Evolutionary conservation across 2,329 filamentous ascomycete species (phyloP).

Genomic region (Pseudocercospora pini-densiflorae): DNA sequence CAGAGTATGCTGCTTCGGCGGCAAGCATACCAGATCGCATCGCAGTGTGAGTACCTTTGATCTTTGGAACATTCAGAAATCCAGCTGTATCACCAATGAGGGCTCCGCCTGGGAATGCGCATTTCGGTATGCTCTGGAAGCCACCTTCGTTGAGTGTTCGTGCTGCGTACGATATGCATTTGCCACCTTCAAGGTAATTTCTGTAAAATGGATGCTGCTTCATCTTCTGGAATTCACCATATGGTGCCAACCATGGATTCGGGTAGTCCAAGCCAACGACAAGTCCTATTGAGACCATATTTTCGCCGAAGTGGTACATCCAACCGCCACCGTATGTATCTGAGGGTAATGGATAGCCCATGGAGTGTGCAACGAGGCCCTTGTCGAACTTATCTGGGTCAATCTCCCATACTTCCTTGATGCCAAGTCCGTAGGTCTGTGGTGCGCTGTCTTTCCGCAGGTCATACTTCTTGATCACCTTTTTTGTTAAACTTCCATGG

Average conservation of each 20-base stretch:
- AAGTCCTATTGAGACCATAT: slow-evolving; percentile 87
- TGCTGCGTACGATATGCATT: slow-evolving; percentile 96
- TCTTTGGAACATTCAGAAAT: slow-evolving; percentile 96
- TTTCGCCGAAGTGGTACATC: slow-evolving; percentile 99
- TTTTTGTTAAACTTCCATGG: slow-evolving; percentile 93
- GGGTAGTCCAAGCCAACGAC: slow-evolving; percentile 94
- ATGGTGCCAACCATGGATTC: slow-evolving; percentile 95
- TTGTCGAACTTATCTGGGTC: slow-evolving; percentile 89
- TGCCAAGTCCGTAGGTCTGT: slow-evolving; percentile 91
- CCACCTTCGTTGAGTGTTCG: slow-evolving; percentile 91
- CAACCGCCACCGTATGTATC: slow-evolving; percentile 97
- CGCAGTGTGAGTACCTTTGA: slow-evolving; percentile 97
- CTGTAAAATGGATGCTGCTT: slow-evolving; percentile 96
- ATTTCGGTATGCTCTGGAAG: slow-evolving; percentile 97
- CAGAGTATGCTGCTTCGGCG: slow-evolving; percentile 84
- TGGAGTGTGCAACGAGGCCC: slow-evolving; percentile 82
- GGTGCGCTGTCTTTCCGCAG: slow-evolving; percentile 85
- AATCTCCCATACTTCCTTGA: slow-evolving; percentile 98
- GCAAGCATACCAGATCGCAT: slow-evolving; percentile 98
- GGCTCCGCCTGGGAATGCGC: slow-evolving; percentile 92
- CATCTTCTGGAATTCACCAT: slow-evolving; percentile 96
- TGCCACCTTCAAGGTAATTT: slow-evolving; percentile 87
- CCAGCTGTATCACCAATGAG: slow-evolving; percentile 95
- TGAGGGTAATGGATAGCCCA: slow-evolving; percentile 87
- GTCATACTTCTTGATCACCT: slow-evolving; percentile 93